Evolutionary conservation across 345 rosid genomes (phyloP), one percentile per base, ranked within the genome.

Genomic region (Eucalyptus marginata): DNA sequence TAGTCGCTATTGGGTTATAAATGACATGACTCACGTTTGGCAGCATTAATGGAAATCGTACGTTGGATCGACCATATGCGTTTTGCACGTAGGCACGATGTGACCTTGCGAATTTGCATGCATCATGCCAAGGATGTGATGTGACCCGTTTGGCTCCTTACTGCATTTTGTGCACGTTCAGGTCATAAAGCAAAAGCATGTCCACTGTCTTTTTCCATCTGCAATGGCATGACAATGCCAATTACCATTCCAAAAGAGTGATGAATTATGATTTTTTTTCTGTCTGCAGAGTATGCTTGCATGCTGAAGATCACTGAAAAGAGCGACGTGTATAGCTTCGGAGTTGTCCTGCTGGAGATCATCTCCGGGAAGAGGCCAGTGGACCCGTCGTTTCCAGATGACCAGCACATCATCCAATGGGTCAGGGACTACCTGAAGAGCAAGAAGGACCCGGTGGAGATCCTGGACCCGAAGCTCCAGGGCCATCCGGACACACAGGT

Each of bases 311-410:
- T 96, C 27, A 95, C 97, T 1, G 95, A 92, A 59, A 96, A 95
- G 90, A 95, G 97, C 89, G 99, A 97, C 27, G 98, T 96, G 7
- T 96, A 94, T 68, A 96, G 99, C 89, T 97, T 91, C 13, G 99
- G 99, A 85, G 99, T 97, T 4, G 96, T 97, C 25, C 84, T 97
- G 29, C 68, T 96, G 36, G 99, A 97, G 94, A 95, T 95, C 79
- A 92, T 96, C 92, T 95, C 99, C 1, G 97, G 99, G 5, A 97
- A 96, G 58, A 94, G 90, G 56, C 97, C 99, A 0, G 95, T 95
- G 14, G 99, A 97, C 84, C 94, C 97, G n/a, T 92, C 96, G 5
- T 94, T 97, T 50, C 94, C 95, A 0, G 96, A 95, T 1, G 97
- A 93, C 25, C 95, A 94, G 46, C 99, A 96, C 52, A 94, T 97